These are phyloP conservation scores for Penicillium paxilli DNA, from an alignment of 495 filamentous ascomycete genomes.

Conservation along the genomic window DNA sequence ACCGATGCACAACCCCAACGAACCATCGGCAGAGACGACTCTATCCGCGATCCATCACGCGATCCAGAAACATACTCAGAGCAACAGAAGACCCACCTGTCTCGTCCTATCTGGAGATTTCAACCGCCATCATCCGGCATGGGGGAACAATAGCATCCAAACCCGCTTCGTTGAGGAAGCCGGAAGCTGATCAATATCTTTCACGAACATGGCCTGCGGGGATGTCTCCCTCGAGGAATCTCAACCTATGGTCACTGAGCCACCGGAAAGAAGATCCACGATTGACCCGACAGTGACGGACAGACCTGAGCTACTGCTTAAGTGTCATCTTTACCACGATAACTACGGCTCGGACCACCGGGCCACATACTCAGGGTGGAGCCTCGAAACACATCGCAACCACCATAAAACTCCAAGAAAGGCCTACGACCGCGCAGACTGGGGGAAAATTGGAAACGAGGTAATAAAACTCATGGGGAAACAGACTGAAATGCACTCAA, in stretches of 20 bases:
- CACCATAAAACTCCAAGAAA: too few relatives aligned
- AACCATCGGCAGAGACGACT: not conserved
- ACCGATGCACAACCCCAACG: not conserved
- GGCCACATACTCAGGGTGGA: too few relatives aligned
- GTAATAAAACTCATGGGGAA: not conserved
- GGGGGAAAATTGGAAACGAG: not conserved
- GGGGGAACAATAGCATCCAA: slow-evolving; percentile 2
- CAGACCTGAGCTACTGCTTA: slow-evolving; percentile 16
- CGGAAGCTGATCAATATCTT: slow-evolving; percentile 24
- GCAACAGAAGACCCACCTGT: not conserved
- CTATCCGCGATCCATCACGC: not conserved
- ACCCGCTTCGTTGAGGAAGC: slow-evolving; percentile 19
- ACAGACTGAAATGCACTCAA: not conserved
- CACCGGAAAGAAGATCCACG: slow-evolving; percentile 17
- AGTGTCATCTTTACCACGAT: not conserved
- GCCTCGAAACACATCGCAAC: too few relatives aligned
- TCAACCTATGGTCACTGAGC: slow-evolving; percentile 19
- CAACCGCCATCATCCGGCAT: slow-evolving; percentile 10
- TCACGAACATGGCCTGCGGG: slow-evolving; percentile 14
- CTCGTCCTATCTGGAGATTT: slow-evolving; percentile 9
- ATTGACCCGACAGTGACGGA: slow-evolving; percentile 22
- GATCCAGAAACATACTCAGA: not conserved
- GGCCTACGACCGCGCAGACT: not conserved
- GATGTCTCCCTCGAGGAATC: not conserved
- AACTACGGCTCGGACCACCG: too few relatives aligned